These are phyloP conservation scores for Cryptococcus floricola DNA, from an alignment of 1,284 basidiomycete genomes.

Conservation along the genomic window DNA sequence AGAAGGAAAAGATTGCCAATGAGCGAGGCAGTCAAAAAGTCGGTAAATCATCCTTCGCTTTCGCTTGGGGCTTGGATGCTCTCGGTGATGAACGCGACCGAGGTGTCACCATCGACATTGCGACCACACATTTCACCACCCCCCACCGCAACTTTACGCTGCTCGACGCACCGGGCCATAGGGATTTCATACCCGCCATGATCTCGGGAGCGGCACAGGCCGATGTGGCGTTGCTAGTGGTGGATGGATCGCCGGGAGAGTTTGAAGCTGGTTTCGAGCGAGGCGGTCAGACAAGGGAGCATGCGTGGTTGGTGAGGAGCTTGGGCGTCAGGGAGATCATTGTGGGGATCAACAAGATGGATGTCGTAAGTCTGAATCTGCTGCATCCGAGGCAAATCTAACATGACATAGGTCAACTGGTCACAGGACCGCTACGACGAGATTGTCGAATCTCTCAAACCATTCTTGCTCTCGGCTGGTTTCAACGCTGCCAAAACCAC, in stretches of 20 bases:
- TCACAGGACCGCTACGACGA: slow-evolving; percentile 76
- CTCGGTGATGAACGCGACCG: slow-evolving; percentile 88
- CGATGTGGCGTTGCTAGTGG: slow-evolving; percentile 90
- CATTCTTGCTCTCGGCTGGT: slow-evolving; percentile 83
- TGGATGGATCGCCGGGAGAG: slow-evolving; percentile 84
- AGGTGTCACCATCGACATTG: slow-evolving; percentile 97
- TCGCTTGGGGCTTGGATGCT: slow-evolving; percentile 96
- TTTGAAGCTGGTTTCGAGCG: slow-evolving; percentile 94
- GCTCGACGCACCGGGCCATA: slow-evolving; percentile 93
- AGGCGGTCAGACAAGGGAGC: slow-evolving; percentile 95
- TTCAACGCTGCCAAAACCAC: slow-evolving; percentile 72
- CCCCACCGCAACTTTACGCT: slow-evolving; percentile 78
- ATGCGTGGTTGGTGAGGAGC: slow-evolving; percentile 85
- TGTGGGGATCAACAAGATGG: slow-evolving; percentile 92
- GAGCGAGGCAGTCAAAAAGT: slow-evolving; percentile 85
- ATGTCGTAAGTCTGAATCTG: slow-evolving; percentile 59
- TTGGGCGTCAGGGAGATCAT: slow-evolving; percentile 91
- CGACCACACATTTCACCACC: slow-evolving; percentile 75
- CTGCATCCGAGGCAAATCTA: not conserved
- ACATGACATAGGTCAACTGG: slow-evolving; percentile 69
- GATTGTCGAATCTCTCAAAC: slow-evolving; percentile 67
- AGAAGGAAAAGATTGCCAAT: slow-evolving; percentile 77
- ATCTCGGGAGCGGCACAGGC: slow-evolving; percentile 97
- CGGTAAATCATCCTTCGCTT: slow-evolving; percentile 92
- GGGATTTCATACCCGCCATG: slow-evolving; percentile 99